phyloP scores from a whole-genome alignment of 306 rosid genomes.

The Ceratonia siliqua region DNA sequence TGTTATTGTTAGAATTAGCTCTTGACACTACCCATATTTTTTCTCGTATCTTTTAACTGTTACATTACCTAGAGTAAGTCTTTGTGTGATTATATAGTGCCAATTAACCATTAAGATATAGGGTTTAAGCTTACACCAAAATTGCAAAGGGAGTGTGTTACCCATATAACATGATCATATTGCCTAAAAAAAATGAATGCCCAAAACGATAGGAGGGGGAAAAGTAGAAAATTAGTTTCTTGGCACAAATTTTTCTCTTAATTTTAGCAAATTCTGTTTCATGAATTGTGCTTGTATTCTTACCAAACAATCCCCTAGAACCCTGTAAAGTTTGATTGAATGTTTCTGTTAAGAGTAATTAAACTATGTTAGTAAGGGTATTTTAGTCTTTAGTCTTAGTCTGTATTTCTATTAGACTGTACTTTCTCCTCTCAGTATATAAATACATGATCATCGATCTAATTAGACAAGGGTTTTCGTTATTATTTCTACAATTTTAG shows the following conservation, averaged over 20 bases:
- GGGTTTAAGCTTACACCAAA: neutral
- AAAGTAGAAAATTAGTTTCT: neutral
- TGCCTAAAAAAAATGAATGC: neutral
- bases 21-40: neutral
- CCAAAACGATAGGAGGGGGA: neutral
- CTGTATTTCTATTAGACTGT: too few relatives aligned
- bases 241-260: neutral
- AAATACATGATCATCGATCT: too few relatives aligned
- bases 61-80: neutral
- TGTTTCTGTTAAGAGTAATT: too few relatives aligned
- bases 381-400: too few relatives aligned
- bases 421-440: too few relatives aligned
- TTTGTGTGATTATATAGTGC: neutral
- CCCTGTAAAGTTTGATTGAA: constrained; percentile 11
- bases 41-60: too few relatives aligned
- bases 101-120: neutral
- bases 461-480: too few relatives aligned
- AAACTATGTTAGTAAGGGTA: too few relatives aligned
- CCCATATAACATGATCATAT: neutral
- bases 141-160: neutral
- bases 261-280: constrained; percentile 5
- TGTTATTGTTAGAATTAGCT: neutral
- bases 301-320: too few relatives aligned
- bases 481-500: too few relatives aligned
- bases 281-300: constrained; percentile 22